A percentile compares a stretch with the other conserved stretches of the same genome.
These are phyloP conservation scores for Aurantiochytrium sp. DNA, from an alignment of 108 stramenopile genomes.

Conservation along the genomic window DNA sequence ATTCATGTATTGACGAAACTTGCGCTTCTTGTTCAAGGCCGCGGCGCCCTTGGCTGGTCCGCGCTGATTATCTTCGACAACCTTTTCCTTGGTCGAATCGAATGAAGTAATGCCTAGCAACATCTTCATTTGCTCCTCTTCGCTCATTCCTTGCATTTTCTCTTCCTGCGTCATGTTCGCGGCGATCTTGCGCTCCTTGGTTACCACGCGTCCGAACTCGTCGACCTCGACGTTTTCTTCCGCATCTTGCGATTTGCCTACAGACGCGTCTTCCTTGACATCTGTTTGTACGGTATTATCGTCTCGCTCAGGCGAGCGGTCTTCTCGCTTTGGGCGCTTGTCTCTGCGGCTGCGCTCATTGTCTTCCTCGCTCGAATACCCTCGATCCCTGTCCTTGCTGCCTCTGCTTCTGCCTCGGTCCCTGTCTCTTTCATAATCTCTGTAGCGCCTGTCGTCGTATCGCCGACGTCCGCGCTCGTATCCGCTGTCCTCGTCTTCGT, in stretches of 20 bases:
- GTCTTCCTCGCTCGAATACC: not conserved
- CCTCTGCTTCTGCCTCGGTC: not conserved
- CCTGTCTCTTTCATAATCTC: not conserved
- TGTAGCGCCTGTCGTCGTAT: not conserved
- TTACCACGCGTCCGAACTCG: not conserved
- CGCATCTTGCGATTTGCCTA: not conserved
- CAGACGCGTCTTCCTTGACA: not conserved
- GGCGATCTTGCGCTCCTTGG: not conserved
- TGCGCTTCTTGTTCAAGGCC: constrained; percentile 77
- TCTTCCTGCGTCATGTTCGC: not conserved
- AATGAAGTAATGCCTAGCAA: constrained; percentile 85
- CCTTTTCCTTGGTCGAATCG: constrained; percentile 78
- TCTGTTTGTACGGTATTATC: not conserved
- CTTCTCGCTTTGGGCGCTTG: not conserved
- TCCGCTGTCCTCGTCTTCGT: not conserved
- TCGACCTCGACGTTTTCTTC: not conserved
- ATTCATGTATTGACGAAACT: constrained; percentile 98
- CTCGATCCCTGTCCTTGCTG: not conserved
- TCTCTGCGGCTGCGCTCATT: not conserved
- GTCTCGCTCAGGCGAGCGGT: not conserved
- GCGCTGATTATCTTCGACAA: constrained; percentile 76
- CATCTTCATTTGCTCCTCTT: constrained; percentile 73
- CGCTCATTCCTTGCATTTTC: constrained; percentile 14
- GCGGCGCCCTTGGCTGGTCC: constrained; percentile 79
- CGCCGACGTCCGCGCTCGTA: not conserved